phyloP scores from a whole-genome alignment of 2,329 filamentous ascomycete species.

The Claviceps sp. region DNA sequence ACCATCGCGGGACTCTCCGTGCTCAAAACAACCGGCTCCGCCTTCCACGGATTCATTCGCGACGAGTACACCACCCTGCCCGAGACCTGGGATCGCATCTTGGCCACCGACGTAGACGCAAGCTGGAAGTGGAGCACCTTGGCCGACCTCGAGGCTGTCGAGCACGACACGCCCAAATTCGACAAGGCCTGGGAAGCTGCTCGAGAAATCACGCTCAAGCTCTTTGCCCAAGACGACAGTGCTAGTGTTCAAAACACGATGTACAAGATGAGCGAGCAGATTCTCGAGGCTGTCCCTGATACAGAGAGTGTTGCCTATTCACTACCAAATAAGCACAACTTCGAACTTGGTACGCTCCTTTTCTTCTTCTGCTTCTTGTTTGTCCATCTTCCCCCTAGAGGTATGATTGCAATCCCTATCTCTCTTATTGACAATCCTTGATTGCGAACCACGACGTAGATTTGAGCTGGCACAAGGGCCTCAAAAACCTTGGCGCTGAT shows the following conservation, averaged over 20 bases:
- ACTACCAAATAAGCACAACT: slow-evolving; percentile 97
- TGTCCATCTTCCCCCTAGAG: background rate
- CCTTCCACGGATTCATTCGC: slow-evolving; percentile 86
- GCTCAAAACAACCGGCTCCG: slow-evolving; percentile 90
- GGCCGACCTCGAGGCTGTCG: slow-evolving; percentile 50
- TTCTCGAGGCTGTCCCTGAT: slow-evolving; percentile 61
- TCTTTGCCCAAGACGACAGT: slow-evolving; percentile 80
- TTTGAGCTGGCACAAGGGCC: slow-evolving; percentile 87
- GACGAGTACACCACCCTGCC: slow-evolving; percentile 86
- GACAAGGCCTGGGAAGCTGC: slow-evolving; percentile 66
- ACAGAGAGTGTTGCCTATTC: slow-evolving; percentile 66
- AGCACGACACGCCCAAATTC: slow-evolving; percentile 51
- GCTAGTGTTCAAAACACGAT: slow-evolving; percentile 94
- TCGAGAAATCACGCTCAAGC: slow-evolving; percentile 76
- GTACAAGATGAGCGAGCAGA: slow-evolving; percentile 95
- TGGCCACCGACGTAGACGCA: slow-evolving; percentile 84
- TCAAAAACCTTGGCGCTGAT: slow-evolving; percentile 90
- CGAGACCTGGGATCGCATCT: slow-evolving; percentile 88
- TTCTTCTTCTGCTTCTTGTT: background rate
- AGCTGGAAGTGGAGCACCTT: slow-evolving; percentile 77
- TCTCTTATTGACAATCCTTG: background rate
- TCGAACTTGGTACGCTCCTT: slow-evolving; percentile 67
- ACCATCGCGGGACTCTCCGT: slow-evolving; percentile 73
- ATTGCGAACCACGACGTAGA: slow-evolving; percentile 35
- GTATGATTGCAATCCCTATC: background rate